Percentiles rank a stretch among this genome's conserved stretches.
These are phyloP conservation scores for Globisporangium sylvaticum DNA, from an alignment of 352 stramenopile species.

Conservation along the genomic window DNA sequence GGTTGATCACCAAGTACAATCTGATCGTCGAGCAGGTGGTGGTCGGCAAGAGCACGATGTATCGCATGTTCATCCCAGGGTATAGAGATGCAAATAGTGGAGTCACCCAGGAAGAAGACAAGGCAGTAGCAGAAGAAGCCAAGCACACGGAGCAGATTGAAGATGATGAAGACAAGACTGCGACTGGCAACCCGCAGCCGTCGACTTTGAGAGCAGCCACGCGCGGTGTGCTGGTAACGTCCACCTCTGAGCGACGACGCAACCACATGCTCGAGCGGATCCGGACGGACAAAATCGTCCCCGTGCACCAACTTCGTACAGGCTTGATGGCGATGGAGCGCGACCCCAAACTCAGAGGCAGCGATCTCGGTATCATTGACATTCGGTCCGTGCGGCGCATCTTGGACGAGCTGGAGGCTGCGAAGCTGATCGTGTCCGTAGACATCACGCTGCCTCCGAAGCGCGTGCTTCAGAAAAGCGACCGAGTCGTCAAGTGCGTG, in stretches of 20 bases:
- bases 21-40: slow-evolving; percentile 75
- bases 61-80: slow-evolving; percentile 70
- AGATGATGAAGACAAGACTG: background rate
- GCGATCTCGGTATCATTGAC: slow-evolving; percentile 45
- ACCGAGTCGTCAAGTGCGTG: slow-evolving; percentile 66
- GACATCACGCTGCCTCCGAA: slow-evolving; percentile 69
- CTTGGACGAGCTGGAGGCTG: slow-evolving; percentile 52
- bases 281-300: slow-evolving; percentile 58
- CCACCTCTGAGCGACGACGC: slow-evolving; percentile 45
- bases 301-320: slow-evolving; percentile 58
- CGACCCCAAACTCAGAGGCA: slow-evolving; percentile 16
- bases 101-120: background rate
- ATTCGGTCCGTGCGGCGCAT: slow-evolving; percentile 66
- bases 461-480: slow-evolving; percentile 57
- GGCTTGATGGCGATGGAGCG: slow-evolving; percentile 52
- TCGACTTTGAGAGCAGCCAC: slow-evolving; percentile 56
- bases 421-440: slow-evolving; percentile 44
- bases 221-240: slow-evolving; percentile 44
- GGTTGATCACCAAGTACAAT: slow-evolving; percentile 78
- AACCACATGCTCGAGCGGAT: slow-evolving; percentile 60
- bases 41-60: slow-evolving; percentile 77
- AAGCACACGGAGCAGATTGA: background rate
- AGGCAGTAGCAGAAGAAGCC: background rate
- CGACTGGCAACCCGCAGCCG: slow-evolving; percentile 26
- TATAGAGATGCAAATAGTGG: background rate